phyloP scores from a whole-genome alignment of 345 rosid genomes.

The Alliaria petiolata region DNA sequence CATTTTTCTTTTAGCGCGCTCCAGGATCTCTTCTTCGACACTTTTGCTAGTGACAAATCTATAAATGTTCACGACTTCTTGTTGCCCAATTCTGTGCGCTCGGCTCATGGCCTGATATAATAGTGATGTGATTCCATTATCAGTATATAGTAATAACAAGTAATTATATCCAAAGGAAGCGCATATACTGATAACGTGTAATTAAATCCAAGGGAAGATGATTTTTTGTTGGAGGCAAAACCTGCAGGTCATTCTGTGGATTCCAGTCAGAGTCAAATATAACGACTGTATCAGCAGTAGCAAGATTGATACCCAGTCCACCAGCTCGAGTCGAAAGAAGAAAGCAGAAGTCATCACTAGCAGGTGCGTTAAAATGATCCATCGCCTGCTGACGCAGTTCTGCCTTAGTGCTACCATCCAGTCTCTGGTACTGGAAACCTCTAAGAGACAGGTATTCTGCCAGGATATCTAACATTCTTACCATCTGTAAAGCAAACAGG shows the following conservation, averaged over 20 bases:
- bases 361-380: conserved; percentile 99
- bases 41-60: conserved; percentile 99
- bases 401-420: conserved; percentile 99
- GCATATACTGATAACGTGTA: no score
- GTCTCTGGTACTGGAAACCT: conserved; percentile 98
- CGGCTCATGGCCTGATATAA: conserved; percentile 94
- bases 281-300: conserved; percentile 97
- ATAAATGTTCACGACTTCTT: conserved; percentile 95
- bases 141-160: background rate
- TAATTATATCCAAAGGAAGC: conserved; percentile 6
- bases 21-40: conserved; percentile 97
- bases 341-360: conserved; percentile 99
- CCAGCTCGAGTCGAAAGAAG: conserved; percentile 99
- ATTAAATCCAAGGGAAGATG: no score
- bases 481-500: conserved; percentile 65
- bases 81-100: conserved; percentile 99
- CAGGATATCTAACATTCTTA: conserved; percentile 94
- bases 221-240: conserved; percentile 13
- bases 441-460: conserved; percentile 86
- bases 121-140: conserved; percentile 1
- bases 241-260: conserved; percentile 99
- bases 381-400: conserved; percentile 98
- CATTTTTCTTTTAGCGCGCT: conserved; percentile 99
- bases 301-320: conserved; percentile 98
- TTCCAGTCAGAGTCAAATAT: conserved; percentile 99